Evolutionary conservation across 2,329 filamentous ascomycete genomes (phyloP).

Genomic region (Aspergillus bombycis): DNA sequence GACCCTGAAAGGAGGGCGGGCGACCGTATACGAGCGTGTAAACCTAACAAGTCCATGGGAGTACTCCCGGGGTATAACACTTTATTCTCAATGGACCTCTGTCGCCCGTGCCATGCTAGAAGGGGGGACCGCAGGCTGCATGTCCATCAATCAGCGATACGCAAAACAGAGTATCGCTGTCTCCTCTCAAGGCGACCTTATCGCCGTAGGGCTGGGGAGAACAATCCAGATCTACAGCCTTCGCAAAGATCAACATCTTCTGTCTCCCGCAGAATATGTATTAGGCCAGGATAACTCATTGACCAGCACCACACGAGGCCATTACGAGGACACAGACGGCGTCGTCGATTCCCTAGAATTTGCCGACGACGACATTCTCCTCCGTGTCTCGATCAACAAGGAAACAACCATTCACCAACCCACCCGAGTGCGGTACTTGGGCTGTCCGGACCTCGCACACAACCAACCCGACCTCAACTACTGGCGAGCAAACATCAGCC

Average conservation of each 20-base stretch:
- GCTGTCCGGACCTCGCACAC: conserved; percentile 10
- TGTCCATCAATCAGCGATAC: conserved; percentile 17
- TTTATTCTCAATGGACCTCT: conserved; percentile 25
- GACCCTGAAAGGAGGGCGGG: conserved; percentile 18
- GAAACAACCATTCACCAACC: conserved; percentile 22
- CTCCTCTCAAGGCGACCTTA: conserved; percentile 17
- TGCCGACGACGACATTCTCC: conserved; percentile 21
- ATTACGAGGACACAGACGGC: conserved; percentile 25
- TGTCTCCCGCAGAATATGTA: conserved; percentile 19
- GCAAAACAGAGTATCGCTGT: conserved; percentile 22
- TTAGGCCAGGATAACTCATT: conserved; percentile 16
- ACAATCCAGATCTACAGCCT: conserved; percentile 27
- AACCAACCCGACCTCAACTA: conserved; percentile 14
- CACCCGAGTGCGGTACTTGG: conserved; percentile 26
- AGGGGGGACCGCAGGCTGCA: conserved; percentile 4
- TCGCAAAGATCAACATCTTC: neutral
- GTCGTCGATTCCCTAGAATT: conserved; percentile 25
- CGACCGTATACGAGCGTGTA: conserved; percentile 11
- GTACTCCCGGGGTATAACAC: conserved; percentile 14
- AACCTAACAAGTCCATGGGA: conserved; percentile 2
- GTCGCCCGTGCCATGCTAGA: conserved; percentile 19
- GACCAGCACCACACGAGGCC: neutral
- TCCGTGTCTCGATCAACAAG: conserved; percentile 22
- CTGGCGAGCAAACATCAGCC: conserved; percentile 22
- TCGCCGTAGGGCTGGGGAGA: conserved; percentile 23